Percentiles rank a stretch among this genome's conserved stretches.
Evolutionary conservation across 1,284 basidiomycete genomes (phyloP).

Genomic region (Albatrellus sp.): DNA sequence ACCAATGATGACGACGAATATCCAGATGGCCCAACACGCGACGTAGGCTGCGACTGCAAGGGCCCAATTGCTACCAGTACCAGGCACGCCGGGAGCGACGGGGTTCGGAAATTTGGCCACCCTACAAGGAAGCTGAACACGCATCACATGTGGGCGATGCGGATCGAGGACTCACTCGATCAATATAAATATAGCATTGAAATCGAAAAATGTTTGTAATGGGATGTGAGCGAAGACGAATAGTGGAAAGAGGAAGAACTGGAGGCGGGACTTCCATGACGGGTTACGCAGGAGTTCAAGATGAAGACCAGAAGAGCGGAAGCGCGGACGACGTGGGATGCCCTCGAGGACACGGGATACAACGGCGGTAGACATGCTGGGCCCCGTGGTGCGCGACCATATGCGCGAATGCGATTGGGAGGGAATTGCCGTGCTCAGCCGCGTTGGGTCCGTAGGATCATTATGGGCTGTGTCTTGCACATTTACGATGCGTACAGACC

Average conservation of each 20-base stretch:
- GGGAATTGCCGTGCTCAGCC: slow-evolving; percentile 22
- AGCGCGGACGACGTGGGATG: slow-evolving; percentile 40
- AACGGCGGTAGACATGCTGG: slow-evolving; percentile 33
- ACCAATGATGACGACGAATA: slow-evolving; percentile 62
- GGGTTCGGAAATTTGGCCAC: slow-evolving; percentile 60
- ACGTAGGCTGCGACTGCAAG: slow-evolving; percentile 69
- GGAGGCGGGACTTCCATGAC: slow-evolving; percentile 37
- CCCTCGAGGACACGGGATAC: slow-evolving; percentile 23
- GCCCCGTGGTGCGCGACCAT: slow-evolving; percentile 50
- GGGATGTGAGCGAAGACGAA: slow-evolving; percentile 59
- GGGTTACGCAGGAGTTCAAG: slow-evolving; percentile 54
- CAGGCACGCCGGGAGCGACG: slow-evolving; percentile 47
- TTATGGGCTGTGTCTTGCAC: slow-evolving; percentile 35
- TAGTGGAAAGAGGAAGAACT: slow-evolving; percentile 56
- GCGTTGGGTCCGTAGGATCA: slow-evolving; percentile 42
- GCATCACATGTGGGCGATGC: slow-evolving; percentile 3
- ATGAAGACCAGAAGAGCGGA: slow-evolving; percentile 49
- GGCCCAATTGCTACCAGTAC: slow-evolving; percentile 65
- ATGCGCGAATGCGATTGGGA: slow-evolving; percentile 21
- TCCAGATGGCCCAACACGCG: slow-evolving; percentile 65
- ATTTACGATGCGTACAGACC: slow-evolving; percentile 67
- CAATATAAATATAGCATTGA: slow-evolving; percentile 68
- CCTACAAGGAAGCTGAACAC: slow-evolving; percentile 22
- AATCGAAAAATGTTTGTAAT: slow-evolving; percentile 70
- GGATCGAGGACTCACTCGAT: slow-evolving; percentile 45